These are phyloP conservation scores for Eucalyptus marginata DNA, from an alignment of 345 rosid genomes.

Conservation along the genomic window DNA sequence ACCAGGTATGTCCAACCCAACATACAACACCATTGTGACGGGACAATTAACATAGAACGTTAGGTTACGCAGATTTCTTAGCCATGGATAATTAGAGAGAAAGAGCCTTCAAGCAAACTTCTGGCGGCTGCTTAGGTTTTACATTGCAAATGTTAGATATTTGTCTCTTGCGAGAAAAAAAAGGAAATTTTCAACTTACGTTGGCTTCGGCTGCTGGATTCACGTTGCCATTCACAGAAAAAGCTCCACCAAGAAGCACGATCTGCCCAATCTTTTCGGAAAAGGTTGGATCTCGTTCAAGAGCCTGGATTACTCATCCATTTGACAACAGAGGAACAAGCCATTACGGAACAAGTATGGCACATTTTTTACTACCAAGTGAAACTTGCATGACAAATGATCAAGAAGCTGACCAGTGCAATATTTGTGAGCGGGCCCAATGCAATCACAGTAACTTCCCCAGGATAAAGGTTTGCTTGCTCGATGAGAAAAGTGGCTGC, in stretches of 20 bases:
- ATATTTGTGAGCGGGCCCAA: slow-evolving; percentile 84
- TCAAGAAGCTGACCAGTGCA: slow-evolving; percentile 51
- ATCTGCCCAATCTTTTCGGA: slow-evolving; percentile 58
- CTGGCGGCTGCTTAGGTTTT: background rate
- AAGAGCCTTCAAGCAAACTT: background rate
- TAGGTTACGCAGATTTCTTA: background rate
- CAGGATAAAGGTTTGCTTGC: slow-evolving; percentile 70
- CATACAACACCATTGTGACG: background rate
- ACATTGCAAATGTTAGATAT: background rate
- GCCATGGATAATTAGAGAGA: background rate
- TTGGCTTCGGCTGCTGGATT: slow-evolving; percentile 99
- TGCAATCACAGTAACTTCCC: slow-evolving; percentile 81
- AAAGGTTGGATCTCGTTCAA: slow-evolving; percentile 72
- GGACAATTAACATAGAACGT: background rate
- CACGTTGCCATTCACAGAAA: slow-evolving; percentile 83
- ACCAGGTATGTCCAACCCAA: background rate
- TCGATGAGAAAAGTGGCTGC: slow-evolving; percentile 71
- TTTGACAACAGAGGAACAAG: background rate
- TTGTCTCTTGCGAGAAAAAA: background rate
- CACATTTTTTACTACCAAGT: background rate
- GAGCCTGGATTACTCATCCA: slow-evolving; percentile 33
- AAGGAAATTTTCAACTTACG: slow-evolving; percentile 23
- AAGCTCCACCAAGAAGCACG: slow-evolving; percentile 90
- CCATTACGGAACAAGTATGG: background rate
- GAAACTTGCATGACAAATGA: background rate